Evolutionary conservation across 148 eudicot species (phyloP), one percentile per base, ranked within the genome.

Genomic region (Rhododendron simsii): DNA sequence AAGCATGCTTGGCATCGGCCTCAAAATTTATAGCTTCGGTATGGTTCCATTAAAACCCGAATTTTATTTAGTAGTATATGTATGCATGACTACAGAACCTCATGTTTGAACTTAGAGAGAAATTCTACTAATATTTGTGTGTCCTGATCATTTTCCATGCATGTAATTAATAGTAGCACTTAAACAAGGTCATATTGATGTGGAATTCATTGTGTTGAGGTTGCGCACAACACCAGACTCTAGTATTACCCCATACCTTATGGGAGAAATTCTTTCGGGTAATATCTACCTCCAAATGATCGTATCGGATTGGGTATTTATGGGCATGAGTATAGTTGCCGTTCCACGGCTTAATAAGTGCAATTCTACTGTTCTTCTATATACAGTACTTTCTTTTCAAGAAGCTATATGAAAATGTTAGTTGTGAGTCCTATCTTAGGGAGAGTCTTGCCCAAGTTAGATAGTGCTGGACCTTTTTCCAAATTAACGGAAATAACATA

Each of bases 11-110:
- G 92, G 93, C 85, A 4, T 89, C n/a, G 86, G 87, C 63, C 83
- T 92, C 90, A 92, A 89, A 87, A 82, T 90, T 20, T 90, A 90
- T 82, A 89, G 86, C 82, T 92, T 89, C 44, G 92, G 92, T 92
- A 91, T 16, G 5, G 44, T 75, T 85, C 81, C 48, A 53, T 69
- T 48, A 67, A 9, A 73, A 73, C 10, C 73, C 2, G 21, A 44
- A n/a, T 37, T 12, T 80, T 33, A 2, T 23, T 59, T 20, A 18
- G 30, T 30, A 30, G 28, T 77, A 44, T 33, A 61, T 55, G 39
- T 37, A 37, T 37, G 39, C 39, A 37, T 2, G 39, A 37, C 39
- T 37, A 37, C 39, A 37, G 39, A 37, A 37, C 39, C 39, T 37
- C 39, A 37, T 37, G 39, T 37, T 37, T 37, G 39, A 37, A 37